Base-by-base conservation (phyloP, 306 rosid genomes). In the Abrus pulchellus region DNA sequence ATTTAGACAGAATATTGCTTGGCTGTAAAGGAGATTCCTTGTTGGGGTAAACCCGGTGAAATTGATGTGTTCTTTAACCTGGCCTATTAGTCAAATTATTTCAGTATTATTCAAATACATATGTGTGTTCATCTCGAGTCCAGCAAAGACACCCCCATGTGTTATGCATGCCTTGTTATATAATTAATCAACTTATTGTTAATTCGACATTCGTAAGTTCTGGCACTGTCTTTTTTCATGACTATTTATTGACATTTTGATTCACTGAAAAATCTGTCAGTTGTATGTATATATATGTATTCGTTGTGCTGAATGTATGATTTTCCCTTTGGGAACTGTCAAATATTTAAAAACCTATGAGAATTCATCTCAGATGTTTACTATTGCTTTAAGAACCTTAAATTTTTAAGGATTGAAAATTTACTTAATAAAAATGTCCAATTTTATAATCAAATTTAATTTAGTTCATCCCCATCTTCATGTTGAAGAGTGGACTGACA, bases 231-330 rank as follows among this genome's bases (percentile, higher is more conserved):
- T 20, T 20, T 41, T 49, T 52, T 63, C 53, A 2, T 64, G 10
- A 64, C 52, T 49, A 49, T 50, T 49, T 63, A 7, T 27, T 38
- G 53, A 5, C 65, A 64, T 64, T 63, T 76, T 49, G 14, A 48
- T 47, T 61, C 5, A 48, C 72, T 47, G 34, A 27, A 63, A 33
- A 63, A 36, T 60, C 81, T 38, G 54, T 63, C 49, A 3, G 59
- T 49, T 30, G 52, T 40, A 49, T 34, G 41, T 44, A 63, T 45
- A 27, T 12, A 61, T 1, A 47, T 27, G 70, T 56, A 28, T 56
- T 41, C 65, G 12, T 27, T 12, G 55, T 74, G 28, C 49, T 41
- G 27, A 56, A 62, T 34, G 43, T 32, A 50, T 30, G 47, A 14
- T 75, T 60, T 67, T 1, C 72, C 34, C 68, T 67, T 67, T 9